phyloP scores from a whole-genome alignment of 176 grass and related monocot species.

The Rhynchospora tenuis region DNA sequence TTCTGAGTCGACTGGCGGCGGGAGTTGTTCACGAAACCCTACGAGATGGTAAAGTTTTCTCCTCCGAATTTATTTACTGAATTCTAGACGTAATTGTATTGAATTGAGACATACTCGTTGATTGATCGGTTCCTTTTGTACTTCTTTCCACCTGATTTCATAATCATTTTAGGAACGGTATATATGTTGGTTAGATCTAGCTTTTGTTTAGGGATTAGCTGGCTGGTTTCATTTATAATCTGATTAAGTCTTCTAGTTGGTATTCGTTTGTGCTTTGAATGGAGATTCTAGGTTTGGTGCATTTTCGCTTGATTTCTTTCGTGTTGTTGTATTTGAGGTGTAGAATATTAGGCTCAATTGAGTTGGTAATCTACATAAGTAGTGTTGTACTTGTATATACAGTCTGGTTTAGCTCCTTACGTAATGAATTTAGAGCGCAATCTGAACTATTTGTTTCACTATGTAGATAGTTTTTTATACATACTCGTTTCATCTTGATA shows the following conservation, averaged over 20 bases:
- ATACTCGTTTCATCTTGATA: not conserved
- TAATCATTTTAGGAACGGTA: not conserved
- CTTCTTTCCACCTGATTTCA: not conserved
- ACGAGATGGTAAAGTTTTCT: not conserved
- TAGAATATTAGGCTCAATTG: not conserved
- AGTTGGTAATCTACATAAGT: not conserved
- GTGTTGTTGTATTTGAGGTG: not conserved
- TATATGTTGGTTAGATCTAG: not conserved
- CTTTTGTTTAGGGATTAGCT: not conserved
- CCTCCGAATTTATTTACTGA: not conserved
- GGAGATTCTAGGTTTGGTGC: not conserved
- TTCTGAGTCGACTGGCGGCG: constrained; percentile 8
- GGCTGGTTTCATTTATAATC: not conserved
- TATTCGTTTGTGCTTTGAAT: not conserved
- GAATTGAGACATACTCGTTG: not conserved
- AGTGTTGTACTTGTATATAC: not conserved
- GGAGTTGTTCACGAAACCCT: not conserved
- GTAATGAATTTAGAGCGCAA: not conserved
- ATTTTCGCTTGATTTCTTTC: not conserved
- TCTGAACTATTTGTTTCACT: not conserved
- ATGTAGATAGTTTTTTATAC: not conserved
- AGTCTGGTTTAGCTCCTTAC: not conserved
- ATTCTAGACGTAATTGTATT: not conserved
- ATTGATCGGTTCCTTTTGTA: not conserved
- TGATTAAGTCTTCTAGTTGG: not conserved